Conservation (phyloP, 2,329 filamentous ascomycete genomes). For the Didymella keratinophila region DNA sequence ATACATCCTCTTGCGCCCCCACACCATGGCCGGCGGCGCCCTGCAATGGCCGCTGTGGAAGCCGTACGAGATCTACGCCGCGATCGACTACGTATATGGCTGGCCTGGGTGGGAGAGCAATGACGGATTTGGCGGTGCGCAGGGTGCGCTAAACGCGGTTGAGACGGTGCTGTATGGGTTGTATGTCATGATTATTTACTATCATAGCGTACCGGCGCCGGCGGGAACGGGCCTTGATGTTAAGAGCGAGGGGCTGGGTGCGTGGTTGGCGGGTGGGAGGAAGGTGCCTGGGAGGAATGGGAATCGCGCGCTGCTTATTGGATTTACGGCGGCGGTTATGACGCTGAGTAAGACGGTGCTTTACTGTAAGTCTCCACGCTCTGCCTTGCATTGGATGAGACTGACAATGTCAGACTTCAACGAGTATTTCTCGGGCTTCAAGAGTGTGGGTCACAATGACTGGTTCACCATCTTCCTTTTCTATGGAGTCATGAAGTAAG, state of each 20-base stretch:
- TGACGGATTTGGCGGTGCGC: conserved; percentile 80
- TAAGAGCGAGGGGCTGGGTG: conserved; percentile 48
- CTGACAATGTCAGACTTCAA: conserved; percentile 60
- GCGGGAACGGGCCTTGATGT: conserved; percentile 52
- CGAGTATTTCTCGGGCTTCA: conserved; percentile 67
- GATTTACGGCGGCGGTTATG: conserved; percentile 66
- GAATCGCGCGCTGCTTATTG: conserved; percentile 64
- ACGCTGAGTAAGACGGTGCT: conserved; percentile 73
- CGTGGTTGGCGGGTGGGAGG: conserved; percentile 58
- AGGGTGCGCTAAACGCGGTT: conserved; percentile 72
- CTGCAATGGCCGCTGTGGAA: conserved; percentile 76
- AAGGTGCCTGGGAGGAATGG: conserved; percentile 62
- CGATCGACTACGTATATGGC: conserved; percentile 83
- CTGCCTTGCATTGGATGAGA: background rate
- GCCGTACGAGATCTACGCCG: conserved; percentile 82
- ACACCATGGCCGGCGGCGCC: conserved; percentile 79
- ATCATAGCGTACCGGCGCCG: conserved; percentile 46
- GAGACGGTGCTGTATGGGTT: conserved; percentile 71
- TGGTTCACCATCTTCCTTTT: conserved; percentile 61
- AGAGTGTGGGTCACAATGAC: conserved; percentile 69
- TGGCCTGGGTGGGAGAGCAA: conserved; percentile 70
- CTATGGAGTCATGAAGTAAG: conserved; percentile 74
- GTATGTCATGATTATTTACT: conserved; percentile 66
- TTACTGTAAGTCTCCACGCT: conserved; percentile 62
- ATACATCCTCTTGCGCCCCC: conserved; percentile 81